Conservation (phyloP, 345 rosid species). For the Gossypium stocksii region DNA sequence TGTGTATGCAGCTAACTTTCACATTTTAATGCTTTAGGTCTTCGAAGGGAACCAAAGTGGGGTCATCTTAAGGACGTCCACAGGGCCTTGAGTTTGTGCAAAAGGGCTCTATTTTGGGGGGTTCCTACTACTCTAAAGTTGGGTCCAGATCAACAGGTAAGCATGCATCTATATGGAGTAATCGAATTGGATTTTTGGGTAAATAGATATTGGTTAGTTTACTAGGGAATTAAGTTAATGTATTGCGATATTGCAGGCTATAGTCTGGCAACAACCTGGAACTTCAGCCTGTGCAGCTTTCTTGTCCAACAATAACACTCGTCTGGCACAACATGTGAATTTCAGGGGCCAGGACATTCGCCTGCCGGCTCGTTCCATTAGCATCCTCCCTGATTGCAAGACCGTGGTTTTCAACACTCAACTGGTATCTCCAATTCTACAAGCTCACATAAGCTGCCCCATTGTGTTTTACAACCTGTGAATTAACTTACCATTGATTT, state of each 20-base stretch:
- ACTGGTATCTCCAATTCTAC: slow-evolving; percentile 11
- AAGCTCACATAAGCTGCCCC: too few species aligned
- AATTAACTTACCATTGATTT: slow-evolving; percentile 3
- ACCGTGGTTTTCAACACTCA: slow-evolving; percentile 62
- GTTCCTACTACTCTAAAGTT: slow-evolving; percentile 25
- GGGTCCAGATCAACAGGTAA: slow-evolving; percentile 50
- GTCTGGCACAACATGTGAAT: slow-evolving; percentile 22
- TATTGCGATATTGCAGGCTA: slow-evolving; percentile 35
- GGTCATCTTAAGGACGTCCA: slow-evolving; percentile 85
- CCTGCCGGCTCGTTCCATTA: slow-evolving; percentile 67
- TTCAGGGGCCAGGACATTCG: slow-evolving; percentile 50
- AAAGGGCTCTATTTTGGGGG: slow-evolving; percentile 74
- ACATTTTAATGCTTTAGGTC: slow-evolving; percentile 30
- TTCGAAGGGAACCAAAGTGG: slow-evolving; percentile 67
- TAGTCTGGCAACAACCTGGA: slow-evolving; percentile 49
- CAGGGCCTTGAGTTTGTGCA: slow-evolving; percentile 57
- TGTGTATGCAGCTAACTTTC: not conserved
- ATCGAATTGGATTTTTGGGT: not conserved
- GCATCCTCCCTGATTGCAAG: slow-evolving; percentile 89
- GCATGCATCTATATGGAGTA: not conserved
- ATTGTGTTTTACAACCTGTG: too few species aligned
- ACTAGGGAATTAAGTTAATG: not conserved
- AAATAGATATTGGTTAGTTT: not conserved
- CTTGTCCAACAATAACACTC: slow-evolving; percentile 67
- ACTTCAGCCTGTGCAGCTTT: slow-evolving; percentile 66